A percentile compares a stretch with the other conserved stretches of the same genome.
Conservation (phyloP, 768 basidiomycete genomes). For the Mycena floridula region DNA sequence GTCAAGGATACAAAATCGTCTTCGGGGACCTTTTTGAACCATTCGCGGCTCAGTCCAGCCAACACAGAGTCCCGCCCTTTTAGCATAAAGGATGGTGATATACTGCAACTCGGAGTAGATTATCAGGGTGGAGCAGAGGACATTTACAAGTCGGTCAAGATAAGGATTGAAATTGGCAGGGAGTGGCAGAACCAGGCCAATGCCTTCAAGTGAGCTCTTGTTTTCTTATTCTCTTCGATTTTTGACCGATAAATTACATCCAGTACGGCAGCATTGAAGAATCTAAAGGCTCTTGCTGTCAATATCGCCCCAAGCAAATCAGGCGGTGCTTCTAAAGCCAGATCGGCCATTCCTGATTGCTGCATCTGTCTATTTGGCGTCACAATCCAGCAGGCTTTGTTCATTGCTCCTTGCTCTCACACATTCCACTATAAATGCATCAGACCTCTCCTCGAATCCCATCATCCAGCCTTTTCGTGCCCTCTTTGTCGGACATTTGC, state of each 20-base stretch:
- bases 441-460: conserved; percentile 79
- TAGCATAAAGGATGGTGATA: conserved; percentile 86
- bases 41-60: conserved; percentile 81
- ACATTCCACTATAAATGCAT: conserved; percentile 98
- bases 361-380: conserved; percentile 95
- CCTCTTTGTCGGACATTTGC: conserved; percentile 94
- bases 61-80: conserved; percentile 74
- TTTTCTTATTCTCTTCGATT: conserved; percentile 3
- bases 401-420: conserved; percentile 97
- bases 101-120: conserved; percentile 92
- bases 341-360: conserved; percentile 67
- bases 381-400: conserved; percentile 90
- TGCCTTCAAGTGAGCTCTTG: conserved; percentile 72
- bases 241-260: conserved; percentile 1
- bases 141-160: conserved; percentile 96
- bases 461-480: conserved; percentile 91
- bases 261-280: conserved; percentile 68
- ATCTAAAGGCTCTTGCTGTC: conserved; percentile 66
- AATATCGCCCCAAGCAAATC: conserved; percentile 16
- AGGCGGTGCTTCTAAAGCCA: conserved; percentile 18
- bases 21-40: conserved; percentile 94
- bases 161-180: conserved; percentile 79
- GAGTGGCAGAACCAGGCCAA: conserved; percentile 90
- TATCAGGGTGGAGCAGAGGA: conserved; percentile 97
- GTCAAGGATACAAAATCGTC: conserved; percentile 88